Evolutionary conservation across 352 stramenopile species (phyloP).

Genomic region (Pythium periplocum): DNA sequence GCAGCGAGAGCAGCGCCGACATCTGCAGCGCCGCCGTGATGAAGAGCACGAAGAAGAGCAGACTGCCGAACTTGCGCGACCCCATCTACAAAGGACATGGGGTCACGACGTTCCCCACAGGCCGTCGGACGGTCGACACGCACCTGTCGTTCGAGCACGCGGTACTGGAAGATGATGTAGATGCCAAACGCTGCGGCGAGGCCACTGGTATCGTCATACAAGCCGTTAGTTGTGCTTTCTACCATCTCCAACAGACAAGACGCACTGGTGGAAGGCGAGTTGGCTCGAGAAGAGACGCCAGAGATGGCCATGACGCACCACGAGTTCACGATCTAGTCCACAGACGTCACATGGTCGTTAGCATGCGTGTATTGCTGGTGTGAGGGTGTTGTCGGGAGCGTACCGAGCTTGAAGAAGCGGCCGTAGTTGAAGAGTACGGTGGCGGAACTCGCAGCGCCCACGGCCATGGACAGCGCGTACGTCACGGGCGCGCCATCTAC

Average conservation of each 20-base stretch:
- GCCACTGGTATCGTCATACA: slow-evolving; percentile 27
- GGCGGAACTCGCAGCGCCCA: slow-evolving; percentile 60
- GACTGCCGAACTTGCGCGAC: slow-evolving; percentile 81
- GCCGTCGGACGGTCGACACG: neutral
- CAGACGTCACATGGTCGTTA: slow-evolving; percentile 1
- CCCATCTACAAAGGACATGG: slow-evolving; percentile 41
- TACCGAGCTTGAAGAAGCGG: slow-evolving; percentile 41
- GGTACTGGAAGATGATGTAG: slow-evolving; percentile 85
- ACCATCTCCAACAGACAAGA: slow-evolving; percentile 6
- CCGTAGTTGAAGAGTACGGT: slow-evolving; percentile 61
- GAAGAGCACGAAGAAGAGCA: slow-evolving; percentile 58
- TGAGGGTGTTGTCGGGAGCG: slow-evolving; percentile 1
- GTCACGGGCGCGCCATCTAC: slow-evolving; percentile 76
- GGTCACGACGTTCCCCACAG: too few relatives aligned
- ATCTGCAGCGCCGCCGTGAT: slow-evolving; percentile 45
- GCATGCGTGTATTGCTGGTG: neutral
- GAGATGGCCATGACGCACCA: slow-evolving; percentile 52
- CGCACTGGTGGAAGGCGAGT: slow-evolving; percentile 70
- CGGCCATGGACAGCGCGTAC: slow-evolving; percentile 64
- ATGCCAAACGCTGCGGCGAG: slow-evolving; percentile 72
- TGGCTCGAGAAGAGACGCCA: slow-evolving; percentile 70
- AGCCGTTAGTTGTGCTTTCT: too few relatives aligned
- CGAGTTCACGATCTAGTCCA: slow-evolving; percentile 40
- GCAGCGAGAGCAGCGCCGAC: slow-evolving; percentile 34
- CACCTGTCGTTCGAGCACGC: slow-evolving; percentile 69